Evolutionary conservation across 1,284 basidiomycete species (phyloP).

Genomic region (Puccinia horiana): DNA sequence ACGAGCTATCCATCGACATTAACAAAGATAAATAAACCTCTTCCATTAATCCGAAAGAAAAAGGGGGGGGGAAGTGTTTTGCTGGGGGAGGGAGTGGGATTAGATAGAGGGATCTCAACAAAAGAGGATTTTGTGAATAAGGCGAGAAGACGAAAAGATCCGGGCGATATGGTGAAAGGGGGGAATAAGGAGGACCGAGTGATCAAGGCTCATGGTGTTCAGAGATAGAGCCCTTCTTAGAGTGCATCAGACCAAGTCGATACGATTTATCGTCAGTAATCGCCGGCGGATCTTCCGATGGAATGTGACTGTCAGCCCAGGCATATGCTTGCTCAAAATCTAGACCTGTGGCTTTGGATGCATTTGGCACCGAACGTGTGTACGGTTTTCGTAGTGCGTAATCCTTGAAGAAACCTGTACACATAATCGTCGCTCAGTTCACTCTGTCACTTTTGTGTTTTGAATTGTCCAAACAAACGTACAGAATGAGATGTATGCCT

Average conservation of each 20-base stretch:
- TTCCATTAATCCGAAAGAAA: too few relatives aligned
- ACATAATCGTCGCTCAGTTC: background rate
- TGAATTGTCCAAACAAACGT: background rate
- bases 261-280: background rate
- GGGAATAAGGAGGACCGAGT: too few relatives aligned
- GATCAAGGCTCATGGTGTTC: background rate
- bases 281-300: background rate
- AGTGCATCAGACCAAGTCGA: background rate
- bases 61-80: too few relatives aligned
- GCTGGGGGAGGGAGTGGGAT: too few relatives aligned
- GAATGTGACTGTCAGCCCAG: background rate
- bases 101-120: too few relatives aligned
- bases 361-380: conserved; percentile 4
- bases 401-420: conserved; percentile 37
- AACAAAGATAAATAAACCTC: too few relatives aligned
- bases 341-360: background rate
- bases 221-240: background rate
- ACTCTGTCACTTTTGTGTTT: background rate
- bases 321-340: conserved; percentile 44
- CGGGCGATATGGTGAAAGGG: too few relatives aligned
- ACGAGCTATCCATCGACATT: too few relatives aligned
- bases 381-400: conserved; percentile 34
- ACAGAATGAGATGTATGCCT: conserved; percentile 34
- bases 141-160: too few relatives aligned
- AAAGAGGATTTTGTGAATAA: too few relatives aligned